phyloP scores from a whole-genome alignment of 805 yeast species.

The Ogataea populi-albae region DNA sequence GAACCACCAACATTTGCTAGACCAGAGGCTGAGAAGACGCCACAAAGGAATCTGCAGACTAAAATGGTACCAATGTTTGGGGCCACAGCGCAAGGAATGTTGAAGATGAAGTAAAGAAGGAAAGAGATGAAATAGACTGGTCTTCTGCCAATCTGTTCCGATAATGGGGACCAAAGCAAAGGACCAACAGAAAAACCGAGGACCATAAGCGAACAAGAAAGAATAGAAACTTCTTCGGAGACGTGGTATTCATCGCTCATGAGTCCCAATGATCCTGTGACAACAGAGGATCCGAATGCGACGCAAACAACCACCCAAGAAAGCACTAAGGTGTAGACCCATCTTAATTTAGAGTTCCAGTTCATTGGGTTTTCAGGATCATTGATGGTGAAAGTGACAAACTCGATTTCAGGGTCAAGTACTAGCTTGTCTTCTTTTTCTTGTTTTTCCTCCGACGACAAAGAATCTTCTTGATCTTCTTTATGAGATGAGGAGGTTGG shows the following conservation, averaged over 20 bases:
- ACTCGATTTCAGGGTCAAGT: conserved; percentile 67
- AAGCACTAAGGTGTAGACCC: conserved; percentile 66
- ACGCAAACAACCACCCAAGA: conserved; percentile 80
- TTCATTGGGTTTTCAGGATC: conserved; percentile 92
- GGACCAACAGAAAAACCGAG: conserved; percentile 88
- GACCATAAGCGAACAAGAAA: conserved; percentile 85
- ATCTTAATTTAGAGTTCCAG: conserved; percentile 58
- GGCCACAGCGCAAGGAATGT: conserved; percentile 83
- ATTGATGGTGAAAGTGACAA: conserved; percentile 73
- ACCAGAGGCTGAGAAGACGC: conserved; percentile 82
- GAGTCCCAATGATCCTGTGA: conserved; percentile 78
- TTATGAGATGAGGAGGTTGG: conserved; percentile 14
- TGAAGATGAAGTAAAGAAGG: conserved; percentile 70
- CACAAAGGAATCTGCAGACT: conserved; percentile 82
- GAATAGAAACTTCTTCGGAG: conserved; percentile 70
- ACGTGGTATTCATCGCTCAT: conserved; percentile 67
- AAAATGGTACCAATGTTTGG: conserved; percentile 78
- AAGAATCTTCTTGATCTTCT: conserved; percentile 25
- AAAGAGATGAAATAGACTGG: conserved; percentile 79
- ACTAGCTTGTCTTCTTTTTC: conserved; percentile 28
- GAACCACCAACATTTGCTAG: conserved; percentile 88
- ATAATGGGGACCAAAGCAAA: conserved; percentile 81
- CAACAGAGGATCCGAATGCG: conserved; percentile 90
- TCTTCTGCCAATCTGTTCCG: conserved; percentile 82
- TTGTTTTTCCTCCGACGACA: conserved; percentile 27